These are phyloP conservation scores for Xerocomus cyaneibrunnescens DNA, from an alignment of 1,284 basidiomycete genomes.

Conservation along the genomic window DNA sequence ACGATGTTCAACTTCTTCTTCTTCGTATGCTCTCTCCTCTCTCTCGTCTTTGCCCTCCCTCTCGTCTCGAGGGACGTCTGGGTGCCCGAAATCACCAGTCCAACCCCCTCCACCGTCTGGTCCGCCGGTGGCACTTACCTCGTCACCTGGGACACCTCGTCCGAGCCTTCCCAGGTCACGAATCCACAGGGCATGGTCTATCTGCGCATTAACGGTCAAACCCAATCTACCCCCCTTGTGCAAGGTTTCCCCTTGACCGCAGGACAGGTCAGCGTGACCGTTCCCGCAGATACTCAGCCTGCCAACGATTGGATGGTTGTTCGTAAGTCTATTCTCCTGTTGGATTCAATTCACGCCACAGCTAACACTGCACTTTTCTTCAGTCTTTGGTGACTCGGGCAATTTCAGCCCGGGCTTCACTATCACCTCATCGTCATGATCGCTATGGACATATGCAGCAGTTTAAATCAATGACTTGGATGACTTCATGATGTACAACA, in stretches of 20 bases:
- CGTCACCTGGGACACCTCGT: slow-evolving; percentile 49
- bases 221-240: slow-evolving; percentile 36
- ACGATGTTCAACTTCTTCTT: slow-evolving; percentile 17
- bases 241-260: slow-evolving; percentile 41
- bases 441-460: slow-evolving; percentile 5
- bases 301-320: slow-evolving; percentile 40
- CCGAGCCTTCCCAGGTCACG: slow-evolving; percentile 45
- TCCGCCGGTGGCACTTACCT: slow-evolving; percentile 39
- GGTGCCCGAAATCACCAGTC: slow-evolving; percentile 43
- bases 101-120: slow-evolving; percentile 42
- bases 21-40: slow-evolving; percentile 20
- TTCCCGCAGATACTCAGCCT: slow-evolving; percentile 37
- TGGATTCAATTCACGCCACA: not conserved
- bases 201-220: slow-evolving; percentile 37
- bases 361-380: not conserved
- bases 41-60: slow-evolving; percentile 31
- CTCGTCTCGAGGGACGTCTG: slow-evolving; percentile 45
- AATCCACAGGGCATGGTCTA: slow-evolving; percentile 44
- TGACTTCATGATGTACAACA: slow-evolving; percentile 17
- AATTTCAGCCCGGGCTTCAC: slow-evolving; percentile 43
- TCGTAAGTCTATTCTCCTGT: slow-evolving; percentile 34
- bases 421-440: slow-evolving; percentile 31
- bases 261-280: slow-evolving; percentile 39
- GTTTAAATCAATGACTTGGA: slow-evolving; percentile 4
- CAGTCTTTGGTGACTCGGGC: slow-evolving; percentile 54